These are phyloP conservation scores for Crithidia thermophila DNA, from an alignment of 208 protist genomes.

Conservation along the genomic window DNA sequence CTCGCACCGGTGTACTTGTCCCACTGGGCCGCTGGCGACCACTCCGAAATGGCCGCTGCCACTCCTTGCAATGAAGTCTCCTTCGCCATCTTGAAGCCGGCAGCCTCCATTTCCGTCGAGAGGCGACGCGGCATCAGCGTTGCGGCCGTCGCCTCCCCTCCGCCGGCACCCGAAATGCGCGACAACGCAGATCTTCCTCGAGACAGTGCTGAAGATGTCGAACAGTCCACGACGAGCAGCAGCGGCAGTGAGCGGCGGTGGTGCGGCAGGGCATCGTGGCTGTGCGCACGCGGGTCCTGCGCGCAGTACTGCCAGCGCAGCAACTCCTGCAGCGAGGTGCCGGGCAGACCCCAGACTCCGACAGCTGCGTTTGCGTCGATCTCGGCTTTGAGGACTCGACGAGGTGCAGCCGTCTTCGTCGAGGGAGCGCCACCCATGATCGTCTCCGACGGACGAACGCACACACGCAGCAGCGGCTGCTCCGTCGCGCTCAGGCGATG, in stretches of 20 bases:
- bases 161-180: no score
- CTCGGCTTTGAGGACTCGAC: constrained; percentile 52
- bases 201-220: no score
- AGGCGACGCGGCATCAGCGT: constrained; percentile 61
- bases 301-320: constrained; percentile 81
- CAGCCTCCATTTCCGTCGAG: constrained; percentile 50
- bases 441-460: neutral
- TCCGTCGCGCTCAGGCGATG: constrained; percentile 21
- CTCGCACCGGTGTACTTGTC: no score
- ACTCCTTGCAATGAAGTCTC: constrained; percentile 25
- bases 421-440: no score
- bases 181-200: no score
- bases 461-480: constrained; percentile 21
- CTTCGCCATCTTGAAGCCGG: constrained; percentile 45
- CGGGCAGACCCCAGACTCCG: constrained; percentile 54
- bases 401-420: neutral
- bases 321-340: constrained; percentile 29
- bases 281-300: constrained; percentile 84
- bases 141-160: neutral
- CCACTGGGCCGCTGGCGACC: constrained; percentile 41
- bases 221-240: constrained; percentile 73
- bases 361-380: constrained; percentile 55
- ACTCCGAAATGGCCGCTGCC: constrained; percentile 31
- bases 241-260: constrained; percentile 49
- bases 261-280: constrained; percentile 71